These are phyloP conservation scores for Aspergillus panamensis DNA, from an alignment of 495 filamentous ascomycete species.

Conservation along the genomic window DNA sequence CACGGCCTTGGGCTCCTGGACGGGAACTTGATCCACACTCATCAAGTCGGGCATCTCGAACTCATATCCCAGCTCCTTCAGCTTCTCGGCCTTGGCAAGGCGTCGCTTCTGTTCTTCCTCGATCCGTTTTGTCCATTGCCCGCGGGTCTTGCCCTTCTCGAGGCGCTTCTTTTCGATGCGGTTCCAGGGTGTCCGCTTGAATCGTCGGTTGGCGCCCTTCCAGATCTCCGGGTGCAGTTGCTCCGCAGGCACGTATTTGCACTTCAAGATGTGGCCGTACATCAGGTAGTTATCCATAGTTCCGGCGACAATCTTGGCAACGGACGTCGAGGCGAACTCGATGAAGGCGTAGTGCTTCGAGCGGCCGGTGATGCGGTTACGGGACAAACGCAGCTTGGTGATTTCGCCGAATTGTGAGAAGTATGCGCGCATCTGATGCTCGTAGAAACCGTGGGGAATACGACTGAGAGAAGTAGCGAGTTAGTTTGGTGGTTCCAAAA, in stretches of 20 bases:
- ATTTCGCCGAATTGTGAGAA: slow-evolving; percentile 94
- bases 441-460: slow-evolving; percentile 94
- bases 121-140: slow-evolving; percentile 71
- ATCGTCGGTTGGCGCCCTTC: slow-evolving; percentile 82
- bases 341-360: slow-evolving; percentile 93
- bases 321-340: slow-evolving; percentile 73
- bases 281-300: slow-evolving; percentile 98
- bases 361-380: slow-evolving; percentile 82
- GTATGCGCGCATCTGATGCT: slow-evolving; percentile 89
- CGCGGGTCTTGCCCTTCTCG: slow-evolving; percentile 63
- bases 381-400: slow-evolving; percentile 74
- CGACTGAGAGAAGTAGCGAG: slow-evolving; percentile 42
- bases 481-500: background rate
- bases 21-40: slow-evolving; percentile 56
- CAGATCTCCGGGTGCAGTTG: slow-evolving; percentile 78
- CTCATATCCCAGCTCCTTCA: slow-evolving; percentile 81
- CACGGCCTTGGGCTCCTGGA: slow-evolving; percentile 34
- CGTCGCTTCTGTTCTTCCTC: slow-evolving; percentile 66
- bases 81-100: slow-evolving; percentile 60
- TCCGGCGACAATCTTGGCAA: slow-evolving; percentile 82
- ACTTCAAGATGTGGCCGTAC: slow-evolving; percentile 87
- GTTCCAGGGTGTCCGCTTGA: slow-evolving; percentile 83
- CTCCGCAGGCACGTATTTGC: slow-evolving; percentile 68
- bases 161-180: slow-evolving; percentile 72
- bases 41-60: slow-evolving; percentile 72